Conservation (phyloP, 192 early-diverging fungal genomes). For the Mortierella claussenii region DNA sequence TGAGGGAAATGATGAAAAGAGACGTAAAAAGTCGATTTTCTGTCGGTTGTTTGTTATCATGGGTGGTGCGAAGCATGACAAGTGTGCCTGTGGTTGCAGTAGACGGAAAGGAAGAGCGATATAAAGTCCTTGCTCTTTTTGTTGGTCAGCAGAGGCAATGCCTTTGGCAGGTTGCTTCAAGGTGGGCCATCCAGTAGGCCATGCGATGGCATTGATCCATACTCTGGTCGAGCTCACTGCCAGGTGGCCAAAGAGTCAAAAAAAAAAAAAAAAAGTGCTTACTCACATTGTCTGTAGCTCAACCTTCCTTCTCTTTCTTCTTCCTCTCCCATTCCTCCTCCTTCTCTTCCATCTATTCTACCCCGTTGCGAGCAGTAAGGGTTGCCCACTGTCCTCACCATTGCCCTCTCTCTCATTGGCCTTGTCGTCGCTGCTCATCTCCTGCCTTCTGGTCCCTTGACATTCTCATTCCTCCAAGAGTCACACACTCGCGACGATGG, state of each 20-base stretch:
- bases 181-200: too few relatives aligned
- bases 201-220: too few relatives aligned
- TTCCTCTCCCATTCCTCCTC: neutral
- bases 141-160: too few relatives aligned
- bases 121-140: too few relatives aligned
- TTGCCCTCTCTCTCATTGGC: neutral
- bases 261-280: neutral
- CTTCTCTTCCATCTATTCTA: neutral
- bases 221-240: too few relatives aligned
- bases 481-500: too few relatives aligned
- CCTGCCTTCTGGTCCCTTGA: neutral
- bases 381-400: neutral
- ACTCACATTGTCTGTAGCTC: neutral
- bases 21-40: too few relatives aligned
- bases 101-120: neutral
- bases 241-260: neutral
- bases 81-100: too few relatives aligned
- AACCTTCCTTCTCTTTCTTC: neutral
- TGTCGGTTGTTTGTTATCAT: too few relatives aligned
- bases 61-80: too few relatives aligned
- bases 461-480: neutral
- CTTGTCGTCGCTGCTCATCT: neutral
- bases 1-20: too few relatives aligned
- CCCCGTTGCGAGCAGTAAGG: slow-evolving; percentile 23
- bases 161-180: too few relatives aligned